Evolutionary conservation across 176 grass and related monocot species (phyloP).

Genomic region (Eleusine coracana): DNA sequence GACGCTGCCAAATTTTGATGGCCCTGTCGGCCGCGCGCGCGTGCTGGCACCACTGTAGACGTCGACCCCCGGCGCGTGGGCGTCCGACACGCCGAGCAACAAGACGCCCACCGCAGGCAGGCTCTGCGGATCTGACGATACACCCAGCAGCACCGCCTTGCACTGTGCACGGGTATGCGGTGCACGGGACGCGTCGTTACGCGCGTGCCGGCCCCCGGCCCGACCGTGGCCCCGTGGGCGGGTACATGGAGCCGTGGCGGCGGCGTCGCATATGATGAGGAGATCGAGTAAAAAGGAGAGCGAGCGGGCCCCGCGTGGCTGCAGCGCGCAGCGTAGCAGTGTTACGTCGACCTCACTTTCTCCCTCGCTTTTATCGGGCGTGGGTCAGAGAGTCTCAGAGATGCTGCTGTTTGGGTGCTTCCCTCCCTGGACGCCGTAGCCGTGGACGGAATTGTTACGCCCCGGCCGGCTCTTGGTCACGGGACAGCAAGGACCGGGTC

Average conservation of each 20-base stretch:
- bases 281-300: not conserved
- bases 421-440: not conserved
- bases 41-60: conserved; percentile 8
- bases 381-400: conserved; percentile 17
- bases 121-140: not conserved
- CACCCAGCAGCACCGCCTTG: too few relatives aligned
- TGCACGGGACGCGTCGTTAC: not conserved
- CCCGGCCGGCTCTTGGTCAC: too few relatives aligned
- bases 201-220: too few relatives aligned
- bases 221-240: too few relatives aligned
- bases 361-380: conserved; percentile 71
- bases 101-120: not conserved
- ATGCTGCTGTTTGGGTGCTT: not conserved
- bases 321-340: not conserved
- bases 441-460: too few relatives aligned
- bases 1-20: conserved; percentile 38
- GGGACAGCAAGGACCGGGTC: not conserved
- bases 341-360: conserved; percentile 51
- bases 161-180: not conserved
- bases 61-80: not conserved
- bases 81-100: not conserved
- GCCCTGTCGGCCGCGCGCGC: not conserved
- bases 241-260: not conserved
- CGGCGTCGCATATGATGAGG: not conserved
- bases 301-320: not conserved